Conservation (phyloP, 2,329 filamentous ascomycete species). For the Dryadomyces quercus-mongolicae region DNA sequence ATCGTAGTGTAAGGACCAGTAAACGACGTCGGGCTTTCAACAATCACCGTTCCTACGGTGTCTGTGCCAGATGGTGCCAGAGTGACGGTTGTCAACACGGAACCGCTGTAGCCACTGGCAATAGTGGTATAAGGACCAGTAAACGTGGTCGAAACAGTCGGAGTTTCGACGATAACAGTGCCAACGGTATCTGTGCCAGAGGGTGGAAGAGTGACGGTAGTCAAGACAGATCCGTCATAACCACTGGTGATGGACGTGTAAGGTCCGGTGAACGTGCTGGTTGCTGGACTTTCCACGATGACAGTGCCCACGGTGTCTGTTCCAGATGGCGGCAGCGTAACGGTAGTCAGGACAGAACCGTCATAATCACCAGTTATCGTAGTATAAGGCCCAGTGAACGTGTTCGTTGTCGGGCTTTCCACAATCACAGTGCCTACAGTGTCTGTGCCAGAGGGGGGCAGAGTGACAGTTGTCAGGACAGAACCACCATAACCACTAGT, state of each 20-base stretch:
- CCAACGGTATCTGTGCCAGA: constrained; percentile 5
- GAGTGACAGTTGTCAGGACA: not conserved
- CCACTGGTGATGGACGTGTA: constrained; percentile 8
- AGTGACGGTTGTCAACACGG: not conserved
- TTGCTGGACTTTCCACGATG: not conserved
- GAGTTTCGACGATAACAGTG: constrained; percentile 8
- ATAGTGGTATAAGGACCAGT: constrained; percentile 3
- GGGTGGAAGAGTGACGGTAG: constrained; percentile 7
- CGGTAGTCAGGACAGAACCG: constrained; percentile 7
- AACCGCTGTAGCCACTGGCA: not conserved
- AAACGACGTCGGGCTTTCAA: not conserved
- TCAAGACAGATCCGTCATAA: constrained; percentile 4
- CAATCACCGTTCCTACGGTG: constrained; percentile 2
- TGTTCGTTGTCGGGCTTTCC: too few species aligned
- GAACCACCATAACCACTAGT: not conserved
- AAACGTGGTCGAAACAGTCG: not conserved
- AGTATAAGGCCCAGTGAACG: constrained; percentile 11
- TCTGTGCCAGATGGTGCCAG: not conserved
- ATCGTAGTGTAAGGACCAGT: constrained; percentile 3
- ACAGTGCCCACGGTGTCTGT: not conserved
- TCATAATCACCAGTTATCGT: constrained; percentile 11
- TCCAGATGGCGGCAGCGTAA: constrained; percentile 8
- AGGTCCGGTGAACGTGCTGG: constrained; percentile 2
- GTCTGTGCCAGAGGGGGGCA: not conserved
- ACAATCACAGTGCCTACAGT: constrained; percentile 3